Percentiles rank a stretch among this genome's conserved stretches.
phyloP scores from a whole-genome alignment of 345 rosid genomes.

The Camelina neglecta region DNA sequence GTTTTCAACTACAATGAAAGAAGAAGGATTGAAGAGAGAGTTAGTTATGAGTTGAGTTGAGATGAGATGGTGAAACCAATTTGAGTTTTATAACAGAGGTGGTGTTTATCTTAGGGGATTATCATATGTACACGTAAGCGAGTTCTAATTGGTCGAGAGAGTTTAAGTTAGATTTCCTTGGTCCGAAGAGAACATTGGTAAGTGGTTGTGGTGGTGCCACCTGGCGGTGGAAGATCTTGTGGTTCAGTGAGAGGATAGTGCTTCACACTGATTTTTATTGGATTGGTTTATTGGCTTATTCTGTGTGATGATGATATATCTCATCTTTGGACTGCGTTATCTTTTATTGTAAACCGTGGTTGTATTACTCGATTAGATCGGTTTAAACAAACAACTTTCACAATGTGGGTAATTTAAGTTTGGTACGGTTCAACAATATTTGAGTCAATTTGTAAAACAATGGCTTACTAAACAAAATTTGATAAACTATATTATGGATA shows the following conservation, averaged over 20 bases:
- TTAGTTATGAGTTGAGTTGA: constrained; percentile 8
- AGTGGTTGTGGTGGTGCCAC: constrained; percentile 50
- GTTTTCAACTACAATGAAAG: neutral
- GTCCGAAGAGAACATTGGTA: constrained; percentile 34
- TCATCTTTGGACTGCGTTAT: constrained; percentile 25
- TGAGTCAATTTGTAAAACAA: too few relatives aligned
- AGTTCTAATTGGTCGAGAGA: constrained; percentile 49
- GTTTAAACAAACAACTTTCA: too few relatives aligned
- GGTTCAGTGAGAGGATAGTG: constrained; percentile 25
- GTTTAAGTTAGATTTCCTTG: constrained; percentile 52
- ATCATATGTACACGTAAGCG: constrained; percentile 60
- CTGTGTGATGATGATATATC: neutral
- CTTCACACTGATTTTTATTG: neutral
- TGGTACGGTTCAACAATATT: too few relatives aligned
- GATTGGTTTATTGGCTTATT: neutral
- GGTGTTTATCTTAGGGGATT: constrained; percentile 39
- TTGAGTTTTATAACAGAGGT: constrained; percentile 48
- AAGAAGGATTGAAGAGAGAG: constrained; percentile 10
- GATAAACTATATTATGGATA: neutral
- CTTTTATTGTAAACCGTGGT: neutral
- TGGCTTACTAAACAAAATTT: too few relatives aligned
- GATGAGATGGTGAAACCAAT: constrained; percentile 13
- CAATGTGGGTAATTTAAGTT: too few relatives aligned
- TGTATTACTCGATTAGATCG: too few relatives aligned
- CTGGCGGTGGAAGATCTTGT: constrained; percentile 48